Evolutionary conservation across 306 rosid species (phyloP).

Genomic region (Dalbergia cochinchinensis): DNA sequence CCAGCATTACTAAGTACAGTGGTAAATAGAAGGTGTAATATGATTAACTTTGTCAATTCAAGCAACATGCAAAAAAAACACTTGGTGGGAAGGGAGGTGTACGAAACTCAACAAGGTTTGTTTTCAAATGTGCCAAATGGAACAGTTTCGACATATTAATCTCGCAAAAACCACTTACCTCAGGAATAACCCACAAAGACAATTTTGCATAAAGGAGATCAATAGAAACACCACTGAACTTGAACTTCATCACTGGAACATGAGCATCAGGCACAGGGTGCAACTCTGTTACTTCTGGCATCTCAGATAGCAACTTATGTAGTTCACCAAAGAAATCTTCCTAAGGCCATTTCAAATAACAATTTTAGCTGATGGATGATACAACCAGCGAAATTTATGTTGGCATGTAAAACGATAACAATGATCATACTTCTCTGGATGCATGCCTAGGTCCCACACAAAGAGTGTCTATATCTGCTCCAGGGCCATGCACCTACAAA

Average conservation of each 20-base stretch:
- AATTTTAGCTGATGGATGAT: slow-evolving; percentile 28
- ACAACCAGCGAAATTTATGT: slow-evolving; percentile 19
- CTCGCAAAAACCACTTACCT: slow-evolving; percentile 61
- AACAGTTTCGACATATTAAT: slow-evolving; percentile 12
- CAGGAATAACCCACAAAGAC: slow-evolving; percentile 89
- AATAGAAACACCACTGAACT: slow-evolving; percentile 82
- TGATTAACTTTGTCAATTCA: slow-evolving; percentile 6
- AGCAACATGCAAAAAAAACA: slow-evolving; percentile 32
- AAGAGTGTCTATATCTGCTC: slow-evolving; percentile 92
- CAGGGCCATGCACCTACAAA: slow-evolving; percentile 94
- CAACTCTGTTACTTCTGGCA: slow-evolving; percentile 92
- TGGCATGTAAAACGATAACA: slow-evolving; percentile 35
- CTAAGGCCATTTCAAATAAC: slow-evolving; percentile 57
- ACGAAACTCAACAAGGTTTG: slow-evolving; percentile 13
- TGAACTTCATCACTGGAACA: slow-evolving; percentile 84
- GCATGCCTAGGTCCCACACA: slow-evolving; percentile 98
- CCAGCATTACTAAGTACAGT: slow-evolving; percentile 7
- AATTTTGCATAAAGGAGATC: slow-evolving; percentile 95
- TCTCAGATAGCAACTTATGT: slow-evolving; percentile 73
- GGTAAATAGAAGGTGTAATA: slow-evolving; percentile 23
- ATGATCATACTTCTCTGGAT: slow-evolving; percentile 76
- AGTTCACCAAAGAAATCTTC: slow-evolving; percentile 95
- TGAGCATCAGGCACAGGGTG: slow-evolving; percentile 98
- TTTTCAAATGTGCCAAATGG: slow-evolving; percentile 29
- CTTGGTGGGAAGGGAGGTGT: slow-evolving; percentile 10